These are phyloP conservation scores for Sanguinoderma infundibulare DNA, from an alignment of 1,284 basidiomycete species.

Conservation along the genomic window DNA sequence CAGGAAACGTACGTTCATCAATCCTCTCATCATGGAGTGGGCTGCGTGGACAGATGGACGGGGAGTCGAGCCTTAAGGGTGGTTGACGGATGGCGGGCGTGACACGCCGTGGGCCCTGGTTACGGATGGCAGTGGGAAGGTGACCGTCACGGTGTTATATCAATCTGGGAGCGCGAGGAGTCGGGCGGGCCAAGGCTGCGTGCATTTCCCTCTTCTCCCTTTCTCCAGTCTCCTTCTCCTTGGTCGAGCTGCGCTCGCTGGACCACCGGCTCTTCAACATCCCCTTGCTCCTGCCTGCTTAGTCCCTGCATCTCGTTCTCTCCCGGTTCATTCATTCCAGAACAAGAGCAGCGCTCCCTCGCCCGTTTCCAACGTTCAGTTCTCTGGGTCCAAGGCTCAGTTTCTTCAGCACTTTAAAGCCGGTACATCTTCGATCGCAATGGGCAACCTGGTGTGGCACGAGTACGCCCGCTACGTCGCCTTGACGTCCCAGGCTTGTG, in stretches of 20 bases:
- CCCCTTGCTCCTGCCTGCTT: constrained; percentile 30
- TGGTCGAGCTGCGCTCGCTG: constrained; percentile 62
- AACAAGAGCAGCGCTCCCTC: constrained; percentile 38
- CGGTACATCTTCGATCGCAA: constrained; percentile 37
- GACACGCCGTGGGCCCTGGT: constrained; percentile 21
- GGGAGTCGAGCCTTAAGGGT: neutral
- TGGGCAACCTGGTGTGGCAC: constrained; percentile 87
- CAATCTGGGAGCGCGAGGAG: constrained; percentile 7
- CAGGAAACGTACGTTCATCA: neutral
- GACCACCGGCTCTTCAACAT: constrained; percentile 30
- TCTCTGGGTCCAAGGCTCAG: constrained; percentile 24
- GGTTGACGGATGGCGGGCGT: constrained; percentile 2
- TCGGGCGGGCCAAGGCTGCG: constrained; percentile 27
- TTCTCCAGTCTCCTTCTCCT: constrained; percentile 35
- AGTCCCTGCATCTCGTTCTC: constrained; percentile 34
- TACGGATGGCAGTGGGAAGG: constrained; percentile 25
- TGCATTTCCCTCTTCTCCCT: constrained; percentile 32
- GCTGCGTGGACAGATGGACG: neutral
- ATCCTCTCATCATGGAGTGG: no score
- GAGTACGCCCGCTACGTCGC: constrained; percentile 76
- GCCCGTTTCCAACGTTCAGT: constrained; percentile 10
- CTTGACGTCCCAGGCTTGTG: constrained; percentile 76
- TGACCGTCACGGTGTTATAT: constrained; percentile 28
- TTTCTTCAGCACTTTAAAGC: constrained; percentile 20
- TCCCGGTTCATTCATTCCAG: constrained; percentile 24